phyloP scores from a whole-genome alignment of 441 rosid genomes.

The Adansonia gregorii region DNA sequence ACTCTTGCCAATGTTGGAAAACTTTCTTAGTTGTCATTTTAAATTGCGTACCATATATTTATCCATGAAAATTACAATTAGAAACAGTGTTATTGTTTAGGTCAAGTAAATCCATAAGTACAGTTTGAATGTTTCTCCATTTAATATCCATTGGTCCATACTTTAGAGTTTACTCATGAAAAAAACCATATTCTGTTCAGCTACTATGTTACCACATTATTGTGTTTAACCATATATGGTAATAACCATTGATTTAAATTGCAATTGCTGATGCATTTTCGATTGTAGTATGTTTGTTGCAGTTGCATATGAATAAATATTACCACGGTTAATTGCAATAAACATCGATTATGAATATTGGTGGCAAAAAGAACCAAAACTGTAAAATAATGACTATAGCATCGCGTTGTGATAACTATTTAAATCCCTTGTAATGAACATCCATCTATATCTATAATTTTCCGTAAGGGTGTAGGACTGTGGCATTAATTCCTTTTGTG shows the following conservation, averaged over 20 bases:
- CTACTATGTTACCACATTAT: background rate
- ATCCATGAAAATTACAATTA: background rate
- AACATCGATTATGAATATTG: too few relatives aligned
- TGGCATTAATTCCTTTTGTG: background rate
- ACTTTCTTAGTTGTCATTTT: background rate
- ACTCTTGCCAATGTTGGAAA: background rate
- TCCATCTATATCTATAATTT: background rate
- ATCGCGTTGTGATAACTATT: too few relatives aligned
- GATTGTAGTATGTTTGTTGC: too few relatives aligned
- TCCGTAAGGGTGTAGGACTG: background rate
- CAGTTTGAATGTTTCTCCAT: background rate
- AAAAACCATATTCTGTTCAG: conserved; percentile 3
- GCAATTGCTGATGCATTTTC: too few relatives aligned
- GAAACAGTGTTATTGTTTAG: background rate
- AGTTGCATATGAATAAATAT: too few relatives aligned
- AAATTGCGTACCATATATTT: conserved; percentile 18
- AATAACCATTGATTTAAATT: background rate
- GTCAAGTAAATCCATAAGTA: too few relatives aligned
- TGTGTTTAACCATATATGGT: background rate
- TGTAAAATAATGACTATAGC: too few relatives aligned
- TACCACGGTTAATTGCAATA: too few relatives aligned
- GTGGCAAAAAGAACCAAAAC: too few relatives aligned
- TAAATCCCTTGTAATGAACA: too few relatives aligned
- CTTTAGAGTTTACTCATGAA: background rate
- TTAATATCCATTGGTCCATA: background rate